Percentiles rank a stretch among this genome's conserved stretches.
phyloP scores from a whole-genome alignment of 257 asterid genomes.

The Sherardia arvensis region DNA sequence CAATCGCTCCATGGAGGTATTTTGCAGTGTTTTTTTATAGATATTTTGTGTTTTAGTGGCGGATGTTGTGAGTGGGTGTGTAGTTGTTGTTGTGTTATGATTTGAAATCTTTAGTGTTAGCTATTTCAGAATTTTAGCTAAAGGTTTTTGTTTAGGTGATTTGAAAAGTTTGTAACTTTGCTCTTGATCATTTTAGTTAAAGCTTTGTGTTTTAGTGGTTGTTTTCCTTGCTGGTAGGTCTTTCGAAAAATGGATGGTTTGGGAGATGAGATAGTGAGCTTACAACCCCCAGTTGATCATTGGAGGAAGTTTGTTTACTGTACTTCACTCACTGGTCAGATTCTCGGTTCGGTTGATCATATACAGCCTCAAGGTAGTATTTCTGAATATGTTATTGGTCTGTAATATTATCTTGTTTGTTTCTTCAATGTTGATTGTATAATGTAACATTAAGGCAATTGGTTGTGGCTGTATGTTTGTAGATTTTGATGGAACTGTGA shows the following conservation, averaged over 20 bases:
- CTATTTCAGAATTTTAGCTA: background rate
- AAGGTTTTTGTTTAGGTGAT: background rate
- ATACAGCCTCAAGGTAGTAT: constrained; percentile 79
- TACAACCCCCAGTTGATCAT: constrained; percentile 80
- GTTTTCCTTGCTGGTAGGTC: constrained; percentile 42
- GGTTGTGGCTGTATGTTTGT: constrained; percentile 20
- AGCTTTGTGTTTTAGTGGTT: constrained; percentile 28
- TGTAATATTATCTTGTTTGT: background rate
- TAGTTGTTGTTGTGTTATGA: background rate
- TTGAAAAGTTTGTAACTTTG: background rate
- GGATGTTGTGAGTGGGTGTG: background rate
- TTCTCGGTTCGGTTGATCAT: constrained; percentile 86
- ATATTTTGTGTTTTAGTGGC: background rate
- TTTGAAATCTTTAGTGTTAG: background rate
- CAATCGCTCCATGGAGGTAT: constrained; percentile 94
- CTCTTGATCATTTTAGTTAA: background rate
- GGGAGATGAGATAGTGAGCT: constrained; percentile 66
- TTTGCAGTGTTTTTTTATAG: background rate
- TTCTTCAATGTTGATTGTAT: background rate
- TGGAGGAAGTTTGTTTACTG: constrained; percentile 97
- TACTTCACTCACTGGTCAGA: constrained; percentile 71
- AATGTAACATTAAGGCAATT: background rate
- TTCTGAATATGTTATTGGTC: background rate
- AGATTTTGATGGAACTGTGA: constrained; percentile 73
- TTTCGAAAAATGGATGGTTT: constrained; percentile 73